phyloP scores from a whole-genome alignment of 2,329 filamentous ascomycete species.

The Aureobasidium musti region DNA sequence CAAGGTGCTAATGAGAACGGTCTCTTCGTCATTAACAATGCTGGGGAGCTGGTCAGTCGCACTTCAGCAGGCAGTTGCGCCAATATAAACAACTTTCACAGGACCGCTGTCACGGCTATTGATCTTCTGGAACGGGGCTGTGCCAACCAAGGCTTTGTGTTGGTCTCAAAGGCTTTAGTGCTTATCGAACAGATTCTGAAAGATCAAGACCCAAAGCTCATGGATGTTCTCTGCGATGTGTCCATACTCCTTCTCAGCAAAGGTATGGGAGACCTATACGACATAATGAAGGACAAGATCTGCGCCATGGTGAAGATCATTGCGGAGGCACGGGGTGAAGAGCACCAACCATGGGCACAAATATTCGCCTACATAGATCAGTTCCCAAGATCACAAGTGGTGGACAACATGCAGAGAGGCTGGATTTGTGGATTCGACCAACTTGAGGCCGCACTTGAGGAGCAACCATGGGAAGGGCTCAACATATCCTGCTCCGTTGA shows the following conservation, averaged over 20 bases:
- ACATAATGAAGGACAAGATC: not conserved
- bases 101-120: not conserved
- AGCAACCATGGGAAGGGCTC: not conserved
- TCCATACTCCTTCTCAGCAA: not conserved
- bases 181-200: not conserved
- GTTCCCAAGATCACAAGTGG: not conserved
- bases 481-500: not conserved
- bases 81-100: not conserved
- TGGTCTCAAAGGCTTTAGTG: not conserved
- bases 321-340: not conserved
- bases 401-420: not conserved
- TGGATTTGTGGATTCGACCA: not conserved
- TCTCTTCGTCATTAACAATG: not conserved
- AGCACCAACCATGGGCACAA: not conserved
- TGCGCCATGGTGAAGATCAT: not conserved
- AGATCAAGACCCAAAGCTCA: not conserved
- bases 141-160: not conserved
- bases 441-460: not conserved
- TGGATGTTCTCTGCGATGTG: not conserved
- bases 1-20: not conserved
- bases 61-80: not conserved
- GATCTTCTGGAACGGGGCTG: not conserved
- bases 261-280: not conserved
- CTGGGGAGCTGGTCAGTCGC: not conserved
- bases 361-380: not conserved